Evolutionary conservation across 345 rosid species (phyloP).

Genomic region (Dimocarpus longan): DNA sequence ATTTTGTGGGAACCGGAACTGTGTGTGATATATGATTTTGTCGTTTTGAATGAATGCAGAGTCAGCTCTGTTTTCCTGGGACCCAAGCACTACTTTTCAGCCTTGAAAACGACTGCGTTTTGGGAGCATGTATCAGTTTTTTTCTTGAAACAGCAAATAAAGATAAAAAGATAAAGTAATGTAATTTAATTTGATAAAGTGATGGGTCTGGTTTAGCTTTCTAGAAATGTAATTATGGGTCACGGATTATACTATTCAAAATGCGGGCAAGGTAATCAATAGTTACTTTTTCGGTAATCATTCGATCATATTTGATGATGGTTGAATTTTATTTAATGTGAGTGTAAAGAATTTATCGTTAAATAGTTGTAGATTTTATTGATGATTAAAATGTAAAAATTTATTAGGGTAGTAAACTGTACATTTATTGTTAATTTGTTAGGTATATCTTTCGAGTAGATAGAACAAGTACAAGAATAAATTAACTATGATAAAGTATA

Average conservation of each 20-base stretch:
- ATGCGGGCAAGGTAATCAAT: background rate
- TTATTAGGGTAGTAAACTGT: no score
- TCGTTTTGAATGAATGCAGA: background rate
- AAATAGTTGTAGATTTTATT: no score
- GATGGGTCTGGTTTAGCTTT: background rate
- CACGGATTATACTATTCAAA: background rate
- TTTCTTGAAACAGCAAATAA: background rate
- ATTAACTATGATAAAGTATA: no score
- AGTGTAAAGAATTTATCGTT: no score
- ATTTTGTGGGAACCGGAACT: background rate
- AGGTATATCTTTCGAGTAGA: no score
- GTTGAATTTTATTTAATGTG: background rate
- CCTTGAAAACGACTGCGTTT: slow-evolving; percentile 14
- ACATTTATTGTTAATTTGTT: no score
- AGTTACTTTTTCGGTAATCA: background rate
- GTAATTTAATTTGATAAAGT: background rate
- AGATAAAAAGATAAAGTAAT: background rate
- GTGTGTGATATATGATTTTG: slow-evolving; percentile 13
- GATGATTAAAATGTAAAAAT: no score
- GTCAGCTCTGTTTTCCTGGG: background rate
- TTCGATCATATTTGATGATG: slow-evolving; percentile 9
- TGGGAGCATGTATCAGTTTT: background rate
- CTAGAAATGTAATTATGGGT: background rate
- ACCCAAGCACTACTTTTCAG: background rate
- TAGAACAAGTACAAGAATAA: no score